phyloP scores from a whole-genome alignment of 257 asterid species.

The Rauvolfia tetraphylla region DNA sequence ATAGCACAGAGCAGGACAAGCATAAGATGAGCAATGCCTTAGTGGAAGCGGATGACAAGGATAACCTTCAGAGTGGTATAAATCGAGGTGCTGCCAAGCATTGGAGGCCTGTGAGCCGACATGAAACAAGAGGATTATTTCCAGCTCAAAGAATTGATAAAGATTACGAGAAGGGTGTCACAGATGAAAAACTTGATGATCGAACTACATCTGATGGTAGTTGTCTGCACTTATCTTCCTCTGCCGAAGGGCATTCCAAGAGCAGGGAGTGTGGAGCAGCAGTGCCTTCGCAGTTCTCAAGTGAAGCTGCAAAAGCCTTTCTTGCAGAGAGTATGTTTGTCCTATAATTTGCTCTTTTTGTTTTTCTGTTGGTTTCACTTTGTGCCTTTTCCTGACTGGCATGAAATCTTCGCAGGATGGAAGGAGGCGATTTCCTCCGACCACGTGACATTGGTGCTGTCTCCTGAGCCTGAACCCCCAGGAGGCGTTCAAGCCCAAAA shows the following conservation, averaged over 20 bases:
- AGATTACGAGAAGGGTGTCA: conserved; percentile 32
- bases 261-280: conserved; percentile 31
- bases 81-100: conserved; percentile 36
- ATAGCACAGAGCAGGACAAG: conserved; percentile 31
- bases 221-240: conserved; percentile 32
- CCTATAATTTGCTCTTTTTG: not conserved
- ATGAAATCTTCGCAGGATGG: conserved; percentile 56
- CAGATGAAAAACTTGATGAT: conserved; percentile 33
- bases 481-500: conserved; percentile 27
- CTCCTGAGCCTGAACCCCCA: conserved; percentile 37
- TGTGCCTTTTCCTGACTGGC: not conserved
- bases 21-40: conserved; percentile 32
- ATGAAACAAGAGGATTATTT: conserved; percentile 29
- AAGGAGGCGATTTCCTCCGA: conserved; percentile 70
- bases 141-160: conserved; percentile 29
- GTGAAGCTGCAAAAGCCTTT: conserved; percentile 56
- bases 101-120: conserved; percentile 54
- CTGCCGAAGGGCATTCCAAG: conserved; percentile 23
- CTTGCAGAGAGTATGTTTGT: conserved; percentile 59
- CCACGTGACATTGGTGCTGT: conserved; percentile 58
- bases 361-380: not conserved
- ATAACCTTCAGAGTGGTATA: conserved; percentile 35
- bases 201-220: conserved; percentile 29
- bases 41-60: conserved; percentile 31
- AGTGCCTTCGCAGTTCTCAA: conserved; percentile 40